Evolutionary conservation across 2,329 filamentous ascomycete genomes (phyloP), one percentile per base, ranked within the genome.

Genomic region (Mycosphaerella sp.): DNA sequence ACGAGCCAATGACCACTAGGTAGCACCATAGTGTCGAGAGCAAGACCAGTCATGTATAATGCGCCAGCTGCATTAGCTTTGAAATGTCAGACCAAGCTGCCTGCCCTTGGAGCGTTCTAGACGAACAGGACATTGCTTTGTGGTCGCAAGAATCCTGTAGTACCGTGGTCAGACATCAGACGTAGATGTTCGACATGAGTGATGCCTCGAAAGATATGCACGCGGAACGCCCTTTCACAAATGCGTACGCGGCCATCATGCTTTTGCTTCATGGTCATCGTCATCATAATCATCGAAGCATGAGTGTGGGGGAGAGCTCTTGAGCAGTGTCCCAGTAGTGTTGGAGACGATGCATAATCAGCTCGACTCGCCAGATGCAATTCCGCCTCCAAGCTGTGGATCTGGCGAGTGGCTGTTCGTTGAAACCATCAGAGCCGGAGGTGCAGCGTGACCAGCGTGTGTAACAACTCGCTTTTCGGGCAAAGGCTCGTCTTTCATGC

Each of bases 401-500:
- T 54, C 53, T 2, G 60, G 27, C 17, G 61, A 44, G 16, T 14
- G 28, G 4, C 59, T 58, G 10, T 57, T 56, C 7, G 61, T 62
- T 8, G 58, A 58, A 16, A 64, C 56, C 59, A 64, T 60, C 9
- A 66, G 49, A 9, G 61, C 55, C 37, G 55, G 53, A 28, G 62
- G 58, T 18, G 60, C 53, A 17, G 56, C 49, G 28, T 57, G 56
- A 37, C 45, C 27, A 7, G 21, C 44, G 21, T 40, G 35, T 13
- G 41, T 46, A 16, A 54, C 49, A 12, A 41, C 56, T 8, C 63
- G 58, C 55, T 62, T 64, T 59, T 73, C 71, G 43, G 76, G 78
- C 27, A 81, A 77, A 48, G 82, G 80, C 64, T 95, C 89, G 66
- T 95, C 90, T 69, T 90, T 83, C 88, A 97, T 95, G 72, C 93